Base-by-base conservation (phyloP, 345 rosid genomes). In the Camelina hispida region DNA sequence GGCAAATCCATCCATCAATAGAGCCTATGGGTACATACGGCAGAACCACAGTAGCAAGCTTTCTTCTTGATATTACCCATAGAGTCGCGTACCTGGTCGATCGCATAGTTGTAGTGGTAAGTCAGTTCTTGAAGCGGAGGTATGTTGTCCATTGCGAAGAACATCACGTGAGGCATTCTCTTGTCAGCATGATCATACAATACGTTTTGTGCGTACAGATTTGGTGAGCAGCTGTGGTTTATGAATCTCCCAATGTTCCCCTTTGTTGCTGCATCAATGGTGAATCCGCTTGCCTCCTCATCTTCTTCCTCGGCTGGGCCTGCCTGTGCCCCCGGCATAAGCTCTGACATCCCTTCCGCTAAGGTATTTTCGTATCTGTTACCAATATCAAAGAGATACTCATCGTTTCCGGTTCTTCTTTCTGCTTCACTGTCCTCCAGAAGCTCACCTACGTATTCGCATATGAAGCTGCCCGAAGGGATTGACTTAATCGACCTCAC, bases 161-260 rank as follows among this genome's bases (percentile, higher is more conserved):
- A 73, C 97, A 95, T 92, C 68, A 95, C 84, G 70, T 89, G 99
- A 66, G 97, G 97, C 62, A 90, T 83, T 73, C 93, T 88, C 73
- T 68, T 78, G 81, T 87, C 93, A 10, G 78, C 87, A 0, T 88
- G 96, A 71, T 92, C 99, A 69, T 83, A 90, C 62, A 95, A 85
- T 32, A 95, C 91, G 62, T 89, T 83, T 61, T 92, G 99, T 2
- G 99, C 98, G 55, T 95, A 92, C 38, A 92, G 83, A 78, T 92
- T 95, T 1, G 98, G 99, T 1, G 97, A 89, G 79, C 97, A 95
- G 57, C 97, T 87, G 62, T 95, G 97, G 84, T 95, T 95, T 58
- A 95, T 81, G 58, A 95, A 89, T 72, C 99, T 89, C 65, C 98
- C 97, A 2, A 92, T 55, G 37, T 89, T 90, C 10, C 96, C 98